Conservation (phyloP, 257 asterid species). For the Primulina eburnea region DNA sequence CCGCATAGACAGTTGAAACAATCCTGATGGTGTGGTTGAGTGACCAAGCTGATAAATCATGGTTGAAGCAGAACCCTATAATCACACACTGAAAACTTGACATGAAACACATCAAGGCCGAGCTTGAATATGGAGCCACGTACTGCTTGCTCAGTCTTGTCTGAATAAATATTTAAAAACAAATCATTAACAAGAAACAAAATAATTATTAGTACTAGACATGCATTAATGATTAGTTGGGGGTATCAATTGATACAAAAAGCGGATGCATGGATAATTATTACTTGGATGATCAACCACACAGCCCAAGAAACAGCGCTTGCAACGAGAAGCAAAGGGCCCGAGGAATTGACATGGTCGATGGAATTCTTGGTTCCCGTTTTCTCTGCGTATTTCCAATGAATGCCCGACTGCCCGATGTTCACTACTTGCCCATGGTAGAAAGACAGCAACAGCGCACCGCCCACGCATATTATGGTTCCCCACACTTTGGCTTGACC, state of each 20-base stretch:
- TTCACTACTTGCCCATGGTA: slow-evolving; percentile 54
- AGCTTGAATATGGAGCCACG: slow-evolving; percentile 73
- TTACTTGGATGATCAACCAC: slow-evolving; percentile 76
- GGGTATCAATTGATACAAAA: no score
- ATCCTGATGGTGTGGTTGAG: slow-evolving; percentile 59
- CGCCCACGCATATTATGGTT: slow-evolving; percentile 68
- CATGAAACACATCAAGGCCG: slow-evolving; percentile 77
- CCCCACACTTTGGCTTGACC: slow-evolving; percentile 75
- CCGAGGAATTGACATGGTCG: slow-evolving; percentile 47
- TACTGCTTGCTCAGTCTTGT: slow-evolving; percentile 55
- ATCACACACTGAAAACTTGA: slow-evolving; percentile 65
- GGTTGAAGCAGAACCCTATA: slow-evolving; percentile 55
- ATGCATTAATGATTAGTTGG: no score
- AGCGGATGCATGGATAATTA: not conserved
- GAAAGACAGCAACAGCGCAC: slow-evolving; percentile 67
- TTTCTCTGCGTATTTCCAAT: slow-evolving; percentile 65
- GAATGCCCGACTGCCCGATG: slow-evolving; percentile 53
- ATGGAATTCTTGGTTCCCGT: slow-evolving; percentile 30
- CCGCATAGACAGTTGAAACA: slow-evolving; percentile 64
- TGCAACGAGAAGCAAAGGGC: slow-evolving; percentile 64
- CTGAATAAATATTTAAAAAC: slow-evolving; percentile 22
- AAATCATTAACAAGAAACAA: not conserved
- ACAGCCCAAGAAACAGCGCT: slow-evolving; percentile 82
- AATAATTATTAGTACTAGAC: not conserved
- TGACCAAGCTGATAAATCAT: slow-evolving; percentile 61